These are phyloP conservation scores for Cicer pinnatifidum DNA, from an alignment of 306 rosid genomes.

Conservation along the genomic window DNA sequence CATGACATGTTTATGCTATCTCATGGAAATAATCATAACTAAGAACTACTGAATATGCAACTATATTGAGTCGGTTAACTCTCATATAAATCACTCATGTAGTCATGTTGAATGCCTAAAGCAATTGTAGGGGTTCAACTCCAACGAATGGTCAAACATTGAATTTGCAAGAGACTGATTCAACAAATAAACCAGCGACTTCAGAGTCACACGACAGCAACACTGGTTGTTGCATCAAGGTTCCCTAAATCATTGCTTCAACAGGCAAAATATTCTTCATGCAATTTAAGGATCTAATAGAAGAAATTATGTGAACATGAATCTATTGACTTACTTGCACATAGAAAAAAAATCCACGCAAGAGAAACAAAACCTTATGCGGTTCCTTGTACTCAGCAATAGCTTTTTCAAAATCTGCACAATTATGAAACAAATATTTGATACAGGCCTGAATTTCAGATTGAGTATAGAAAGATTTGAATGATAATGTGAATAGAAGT, in stretches of 20 bases:
- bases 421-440: conserved; percentile 37
- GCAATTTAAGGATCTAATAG: conserved; percentile 1
- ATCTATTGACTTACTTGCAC: conserved; percentile 58
- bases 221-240: not conserved
- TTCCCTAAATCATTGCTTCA: conserved; percentile 13
- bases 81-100: not conserved
- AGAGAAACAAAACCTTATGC: conserved; percentile 55
- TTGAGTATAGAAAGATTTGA: conserved; percentile 20
- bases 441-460: conserved; percentile 27
- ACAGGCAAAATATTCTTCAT: not conserved
- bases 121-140: not conserved
- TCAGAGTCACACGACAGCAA: not conserved
- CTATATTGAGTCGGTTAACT: conserved; percentile 13
- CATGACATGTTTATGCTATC: not conserved
- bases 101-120: not conserved
- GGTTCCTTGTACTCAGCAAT: conserved; percentile 48
- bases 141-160: not conserved
- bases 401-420: conserved; percentile 59
- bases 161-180: not conserved
- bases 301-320: conserved; percentile 35
- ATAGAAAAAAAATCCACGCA: conserved; percentile 84
- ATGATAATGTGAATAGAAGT: conserved; percentile 11
- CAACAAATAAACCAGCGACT: not conserved
- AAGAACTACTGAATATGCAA: not conserved
- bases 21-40: not conserved